Evolutionary conservation across 306 rosid species (phyloP).

Genomic region (Castanea mollissima): DNA sequence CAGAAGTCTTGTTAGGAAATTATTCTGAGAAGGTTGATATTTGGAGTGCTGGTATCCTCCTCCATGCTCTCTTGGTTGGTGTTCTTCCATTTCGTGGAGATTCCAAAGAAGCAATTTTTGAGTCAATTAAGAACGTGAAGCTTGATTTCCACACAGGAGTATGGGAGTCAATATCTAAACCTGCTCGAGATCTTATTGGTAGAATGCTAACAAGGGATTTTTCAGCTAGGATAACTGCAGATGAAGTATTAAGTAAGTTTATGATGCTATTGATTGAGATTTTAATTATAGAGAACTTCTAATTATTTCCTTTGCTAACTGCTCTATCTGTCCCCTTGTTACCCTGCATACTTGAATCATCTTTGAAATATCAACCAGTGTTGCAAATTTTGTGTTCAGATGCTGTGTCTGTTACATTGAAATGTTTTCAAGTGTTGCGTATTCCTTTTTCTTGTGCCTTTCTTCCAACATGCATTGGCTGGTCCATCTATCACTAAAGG

Average conservation of each 20-base stretch:
- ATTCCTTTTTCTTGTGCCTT: background rate
- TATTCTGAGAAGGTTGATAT: slow-evolving; percentile 92
- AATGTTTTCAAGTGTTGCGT: background rate
- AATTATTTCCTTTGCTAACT: slow-evolving; percentile 3
- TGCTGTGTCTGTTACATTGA: background rate
- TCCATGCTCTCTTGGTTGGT: slow-evolving; percentile 85
- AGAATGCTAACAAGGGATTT: slow-evolving; percentile 94
- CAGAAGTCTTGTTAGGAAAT: slow-evolving; percentile 78
- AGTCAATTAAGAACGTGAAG: slow-evolving; percentile 71
- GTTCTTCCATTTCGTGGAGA: slow-evolving; percentile 87
- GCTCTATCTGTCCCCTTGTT: slow-evolving; percentile 6
- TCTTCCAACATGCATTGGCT: background rate
- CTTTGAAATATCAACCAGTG: background rate
- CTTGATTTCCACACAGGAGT: slow-evolving; percentile 75
- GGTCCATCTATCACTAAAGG: background rate
- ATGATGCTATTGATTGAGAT: background rate
- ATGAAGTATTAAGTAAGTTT: slow-evolving; percentile 91
- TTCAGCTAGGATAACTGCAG: slow-evolving; percentile 84
- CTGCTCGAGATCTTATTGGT: slow-evolving; percentile 86
- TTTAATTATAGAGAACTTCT: background rate
- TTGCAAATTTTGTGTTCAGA: background rate
- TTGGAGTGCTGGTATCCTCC: slow-evolving; percentile 99
- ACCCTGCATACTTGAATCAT: background rate
- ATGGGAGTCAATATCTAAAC: slow-evolving; percentile 87
- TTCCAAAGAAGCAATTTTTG: slow-evolving; percentile 84